Percentiles rank a stretch among this genome's conserved stretches.
These are phyloP conservation scores for Bretschneidera sinensis DNA, from an alignment of 345 rosid genomes.

Conservation along the genomic window DNA sequence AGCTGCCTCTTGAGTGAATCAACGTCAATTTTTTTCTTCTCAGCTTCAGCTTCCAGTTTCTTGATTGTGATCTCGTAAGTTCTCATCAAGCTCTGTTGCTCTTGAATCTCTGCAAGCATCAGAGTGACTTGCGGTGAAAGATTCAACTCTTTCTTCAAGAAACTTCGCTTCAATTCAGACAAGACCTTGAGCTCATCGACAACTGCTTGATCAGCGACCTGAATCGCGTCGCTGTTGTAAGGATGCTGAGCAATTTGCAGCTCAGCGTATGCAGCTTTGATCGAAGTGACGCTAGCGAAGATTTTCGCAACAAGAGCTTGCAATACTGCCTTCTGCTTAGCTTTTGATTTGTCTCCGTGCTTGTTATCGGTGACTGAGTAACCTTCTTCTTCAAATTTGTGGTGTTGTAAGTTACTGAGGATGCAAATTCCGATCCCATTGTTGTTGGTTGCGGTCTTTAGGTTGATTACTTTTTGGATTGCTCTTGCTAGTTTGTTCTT, in stretches of 20 bases:
- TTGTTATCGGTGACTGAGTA: slow-evolving; percentile 13
- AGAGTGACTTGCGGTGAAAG: slow-evolving; percentile 81
- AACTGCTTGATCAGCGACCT: slow-evolving; percentile 73
- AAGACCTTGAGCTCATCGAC: slow-evolving; percentile 71
- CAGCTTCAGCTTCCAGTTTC: slow-evolving; percentile 56
- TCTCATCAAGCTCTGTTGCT: slow-evolving; percentile 87
- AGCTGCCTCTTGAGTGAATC: slow-evolving; percentile 32
- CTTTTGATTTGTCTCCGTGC: too few relatives aligned
- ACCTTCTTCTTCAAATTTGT: slow-evolving; percentile 34
- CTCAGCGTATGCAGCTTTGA: slow-evolving; percentile 94
- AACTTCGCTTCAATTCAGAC: slow-evolving; percentile 70
- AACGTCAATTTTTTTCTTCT: slow-evolving; percentile 36
- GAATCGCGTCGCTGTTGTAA: slow-evolving; percentile 68
- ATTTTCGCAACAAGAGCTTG: slow-evolving; percentile 75
- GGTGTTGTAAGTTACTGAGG: slow-evolving; percentile 41
- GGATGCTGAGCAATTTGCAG: slow-evolving; percentile 91
- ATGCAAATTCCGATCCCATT: slow-evolving; percentile 75
- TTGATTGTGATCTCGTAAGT: slow-evolving; percentile 75
- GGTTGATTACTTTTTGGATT: slow-evolving; percentile 58
- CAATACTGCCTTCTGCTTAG: slow-evolving; percentile 43
- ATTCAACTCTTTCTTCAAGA: slow-evolving; percentile 61
- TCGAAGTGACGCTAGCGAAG: slow-evolving; percentile 69
- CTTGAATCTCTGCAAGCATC: slow-evolving; percentile 92
- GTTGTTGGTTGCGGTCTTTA: slow-evolving; percentile 40
- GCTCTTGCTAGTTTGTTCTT: slow-evolving; percentile 63